These are phyloP conservation scores for Dinochytrium kinnereticum DNA, from an alignment of 371 early-diverging fungal genomes.

Conservation along the genomic window DNA sequence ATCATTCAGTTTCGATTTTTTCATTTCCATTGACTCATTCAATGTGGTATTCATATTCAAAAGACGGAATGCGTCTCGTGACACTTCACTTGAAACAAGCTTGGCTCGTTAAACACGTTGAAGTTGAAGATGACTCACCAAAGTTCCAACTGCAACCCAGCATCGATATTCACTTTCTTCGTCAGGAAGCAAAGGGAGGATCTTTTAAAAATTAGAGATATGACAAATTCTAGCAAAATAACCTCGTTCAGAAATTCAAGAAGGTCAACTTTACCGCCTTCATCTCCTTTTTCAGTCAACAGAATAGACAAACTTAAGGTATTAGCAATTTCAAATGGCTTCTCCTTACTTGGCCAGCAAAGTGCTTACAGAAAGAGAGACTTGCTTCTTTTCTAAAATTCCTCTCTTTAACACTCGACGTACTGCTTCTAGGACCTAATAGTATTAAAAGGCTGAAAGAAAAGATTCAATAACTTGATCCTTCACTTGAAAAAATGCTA, in stretches of 20 bases:
- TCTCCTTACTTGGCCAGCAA: background rate
- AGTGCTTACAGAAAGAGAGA: background rate
- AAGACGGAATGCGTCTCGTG: too few relatives aligned
- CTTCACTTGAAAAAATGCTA: background rate
- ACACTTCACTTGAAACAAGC: too few relatives aligned
- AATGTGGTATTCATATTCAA: too few relatives aligned
- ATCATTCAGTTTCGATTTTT: too few relatives aligned
- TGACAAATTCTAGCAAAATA: background rate
- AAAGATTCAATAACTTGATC: background rate
- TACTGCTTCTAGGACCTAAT: background rate
- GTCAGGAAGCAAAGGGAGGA: background rate
- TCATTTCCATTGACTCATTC: too few relatives aligned
- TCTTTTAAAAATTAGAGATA: background rate
- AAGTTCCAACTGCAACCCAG: constrained; percentile 2
- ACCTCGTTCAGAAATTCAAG: background rate
- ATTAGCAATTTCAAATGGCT: background rate
- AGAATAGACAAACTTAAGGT: background rate
- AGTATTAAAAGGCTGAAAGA: background rate
- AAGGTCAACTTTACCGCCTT: background rate
- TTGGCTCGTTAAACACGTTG: background rate
- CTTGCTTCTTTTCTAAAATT: background rate
- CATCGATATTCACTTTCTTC: background rate
- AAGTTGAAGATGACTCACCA: background rate
- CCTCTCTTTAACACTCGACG: background rate
- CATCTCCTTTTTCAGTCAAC: background rate